Evolutionary conservation across 305 asterid genomes (phyloP).

Genomic region (Fraxinus xanthoxyloides): DNA sequence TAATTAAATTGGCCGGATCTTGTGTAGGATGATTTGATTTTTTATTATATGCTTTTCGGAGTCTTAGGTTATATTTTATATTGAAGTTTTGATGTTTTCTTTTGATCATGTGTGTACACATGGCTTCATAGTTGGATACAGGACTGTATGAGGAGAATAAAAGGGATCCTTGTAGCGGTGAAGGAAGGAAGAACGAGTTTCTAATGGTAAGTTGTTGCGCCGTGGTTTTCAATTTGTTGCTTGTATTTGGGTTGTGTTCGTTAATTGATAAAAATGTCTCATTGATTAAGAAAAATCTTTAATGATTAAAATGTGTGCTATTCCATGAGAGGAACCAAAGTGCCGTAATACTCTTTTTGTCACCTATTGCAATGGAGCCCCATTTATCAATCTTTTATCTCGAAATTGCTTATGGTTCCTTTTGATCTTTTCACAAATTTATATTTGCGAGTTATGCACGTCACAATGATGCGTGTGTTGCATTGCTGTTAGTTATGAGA

Average conservation of each 20-base stretch:
- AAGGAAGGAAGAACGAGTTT: conserved; percentile 1
- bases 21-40: background rate
- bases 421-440: conserved; percentile 7
- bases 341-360: background rate
- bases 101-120: background rate
- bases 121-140: background rate
- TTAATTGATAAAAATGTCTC: background rate
- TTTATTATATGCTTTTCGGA: background rate
- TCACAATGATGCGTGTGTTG: background rate
- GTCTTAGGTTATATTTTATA: background rate
- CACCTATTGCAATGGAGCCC: background rate
- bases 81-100: background rate
- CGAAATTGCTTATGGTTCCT: background rate
- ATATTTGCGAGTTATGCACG: background rate
- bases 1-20: conserved; percentile 10
- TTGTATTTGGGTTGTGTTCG: background rate
- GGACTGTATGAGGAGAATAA: background rate
- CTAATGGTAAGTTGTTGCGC: background rate
- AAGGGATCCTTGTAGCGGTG: background rate
- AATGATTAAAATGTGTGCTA: background rate
- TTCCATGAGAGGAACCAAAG: background rate
- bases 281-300: background rate
- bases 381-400: background rate
- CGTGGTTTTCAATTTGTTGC: background rate
- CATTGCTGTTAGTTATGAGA: background rate